phyloP scores from a whole-genome alignment of 1,284 basidiomycete species.

The Cutaneotrichosporon spelunceum region DNA sequence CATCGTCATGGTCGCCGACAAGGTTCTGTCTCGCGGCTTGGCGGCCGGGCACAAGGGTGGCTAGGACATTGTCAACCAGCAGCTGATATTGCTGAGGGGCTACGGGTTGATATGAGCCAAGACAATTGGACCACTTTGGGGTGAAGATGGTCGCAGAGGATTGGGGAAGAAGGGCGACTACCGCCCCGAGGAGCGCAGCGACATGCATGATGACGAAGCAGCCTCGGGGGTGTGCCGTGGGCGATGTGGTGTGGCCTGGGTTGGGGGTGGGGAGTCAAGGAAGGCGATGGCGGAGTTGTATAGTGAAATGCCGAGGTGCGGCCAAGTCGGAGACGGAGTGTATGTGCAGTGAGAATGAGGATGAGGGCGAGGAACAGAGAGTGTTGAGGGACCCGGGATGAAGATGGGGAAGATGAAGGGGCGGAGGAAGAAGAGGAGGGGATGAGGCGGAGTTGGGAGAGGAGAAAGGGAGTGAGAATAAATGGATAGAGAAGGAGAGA shows the following conservation, averaged over 20 bases:
- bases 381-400: too few species aligned
- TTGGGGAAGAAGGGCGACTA: conserved; percentile 5
- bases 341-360: neutral
- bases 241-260: neutral
- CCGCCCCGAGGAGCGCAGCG: conserved; percentile 12
- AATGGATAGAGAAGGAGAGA: too few species aligned
- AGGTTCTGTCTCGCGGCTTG: conserved; percentile 46
- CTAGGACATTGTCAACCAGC: conserved; percentile 67
- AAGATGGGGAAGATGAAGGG: too few species aligned
- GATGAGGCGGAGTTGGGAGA: too few species aligned
- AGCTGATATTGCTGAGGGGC: conserved; percentile 28
- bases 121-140: conserved; percentile 33
- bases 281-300: neutral
- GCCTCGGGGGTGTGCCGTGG: conserved; percentile 6
- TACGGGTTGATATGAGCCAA: conserved; percentile 26
- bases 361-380: too few species aligned
- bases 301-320: neutral
- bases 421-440: too few species aligned
- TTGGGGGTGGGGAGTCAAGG: neutral
- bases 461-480: too few species aligned
- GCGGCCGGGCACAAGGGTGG: conserved; percentile 59
- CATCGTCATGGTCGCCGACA: conserved; percentile 35
- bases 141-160: conserved; percentile 29
- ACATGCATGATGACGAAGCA: conserved; percentile 11
- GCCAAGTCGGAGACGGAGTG: neutral